Percentiles rank a stretch among this genome's conserved stretches.
These are phyloP conservation scores for Tricholoma sp. DNA, from an alignment of 768 basidiomycete species.

Conservation along the genomic window DNA sequence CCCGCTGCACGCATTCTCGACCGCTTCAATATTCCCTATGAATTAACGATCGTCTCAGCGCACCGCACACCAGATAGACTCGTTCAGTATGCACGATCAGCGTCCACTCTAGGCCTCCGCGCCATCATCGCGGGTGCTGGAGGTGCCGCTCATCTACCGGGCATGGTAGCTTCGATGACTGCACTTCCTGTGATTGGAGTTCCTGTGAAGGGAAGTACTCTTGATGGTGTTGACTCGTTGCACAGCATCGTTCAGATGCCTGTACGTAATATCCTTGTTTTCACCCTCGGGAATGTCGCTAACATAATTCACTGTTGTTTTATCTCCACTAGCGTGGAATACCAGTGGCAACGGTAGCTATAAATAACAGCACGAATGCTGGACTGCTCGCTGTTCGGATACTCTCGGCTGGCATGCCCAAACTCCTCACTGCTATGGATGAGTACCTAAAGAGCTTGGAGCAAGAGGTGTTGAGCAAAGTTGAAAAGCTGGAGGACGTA, in stretches of 20 bases:
- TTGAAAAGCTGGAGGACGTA: conserved; percentile 64
- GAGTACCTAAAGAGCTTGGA: conserved; percentile 65
- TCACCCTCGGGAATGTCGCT: background rate
- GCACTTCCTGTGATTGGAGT: conserved; percentile 91
- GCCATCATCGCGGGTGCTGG: conserved; percentile 93
- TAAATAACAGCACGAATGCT: conserved; percentile 93
- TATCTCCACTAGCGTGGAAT: conserved; percentile 68
- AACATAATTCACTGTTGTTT: background rate
- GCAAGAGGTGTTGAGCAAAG: conserved; percentile 73
- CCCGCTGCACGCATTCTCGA: conserved; percentile 84
- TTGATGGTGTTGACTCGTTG: conserved; percentile 96
- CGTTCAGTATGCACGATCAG: conserved; percentile 74
- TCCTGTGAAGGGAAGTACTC: conserved; percentile 88
- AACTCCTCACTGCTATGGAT: conserved; percentile 62
- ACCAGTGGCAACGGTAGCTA: conserved; percentile 95
- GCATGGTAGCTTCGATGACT: conserved; percentile 97
- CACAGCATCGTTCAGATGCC: conserved; percentile 99
- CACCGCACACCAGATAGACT: conserved; percentile 91
- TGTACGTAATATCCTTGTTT: conserved; percentile 41
- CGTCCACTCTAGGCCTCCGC: conserved; percentile 59
- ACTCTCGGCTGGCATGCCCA: conserved; percentile 69
- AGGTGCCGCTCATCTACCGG: conserved; percentile 97
- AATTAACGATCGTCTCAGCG: conserved; percentile 93
- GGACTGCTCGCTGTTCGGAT: conserved; percentile 89
- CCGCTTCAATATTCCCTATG: conserved; percentile 80